These are phyloP conservation scores for Rhynchospora tenuis DNA, from an alignment of 176 grass and related monocot genomes.

Conservation along the genomic window DNA sequence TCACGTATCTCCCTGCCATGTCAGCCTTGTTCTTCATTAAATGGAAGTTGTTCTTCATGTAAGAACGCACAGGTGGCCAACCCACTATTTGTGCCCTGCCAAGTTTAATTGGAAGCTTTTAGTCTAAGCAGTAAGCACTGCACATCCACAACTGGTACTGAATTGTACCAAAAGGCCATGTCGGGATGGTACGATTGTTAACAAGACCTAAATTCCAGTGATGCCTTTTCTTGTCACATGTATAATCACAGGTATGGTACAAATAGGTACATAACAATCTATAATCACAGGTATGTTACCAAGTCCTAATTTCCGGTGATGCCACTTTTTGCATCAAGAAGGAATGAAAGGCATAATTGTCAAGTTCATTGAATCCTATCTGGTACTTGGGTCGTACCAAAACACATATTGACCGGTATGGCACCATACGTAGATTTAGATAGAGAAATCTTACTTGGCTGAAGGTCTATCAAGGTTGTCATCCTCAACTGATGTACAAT, in stretches of 20 bases:
- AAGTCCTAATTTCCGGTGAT: too few relatives aligned
- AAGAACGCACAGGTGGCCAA: slow-evolving; percentile 34
- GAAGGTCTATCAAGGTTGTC: slow-evolving; percentile 8
- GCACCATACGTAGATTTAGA: background rate
- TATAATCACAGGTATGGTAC: too few relatives aligned
- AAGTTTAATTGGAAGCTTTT: background rate
- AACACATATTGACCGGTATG: background rate
- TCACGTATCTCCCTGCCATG: slow-evolving; percentile 21
- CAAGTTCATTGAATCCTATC: too few relatives aligned
- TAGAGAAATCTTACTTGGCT: slow-evolving; percentile 22
- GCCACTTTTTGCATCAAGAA: background rate
- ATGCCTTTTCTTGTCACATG: too few relatives aligned
- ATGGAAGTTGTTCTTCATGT: slow-evolving; percentile 30
- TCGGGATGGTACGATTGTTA: too few relatives aligned
- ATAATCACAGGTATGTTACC: background rate
- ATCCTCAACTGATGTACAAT: background rate
- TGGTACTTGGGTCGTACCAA: background rate
- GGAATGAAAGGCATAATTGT: background rate
- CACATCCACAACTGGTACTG: background rate
- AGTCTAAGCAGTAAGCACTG: too few relatives aligned
- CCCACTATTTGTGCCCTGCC: slow-evolving; percentile 33
- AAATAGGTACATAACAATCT: background rate
- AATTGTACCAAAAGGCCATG: background rate
- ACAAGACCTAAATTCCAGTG: too few relatives aligned
- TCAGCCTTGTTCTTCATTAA: slow-evolving; percentile 11